phyloP scores from a whole-genome alignment of 306 rosid genomes.

The Senna tora region DNA sequence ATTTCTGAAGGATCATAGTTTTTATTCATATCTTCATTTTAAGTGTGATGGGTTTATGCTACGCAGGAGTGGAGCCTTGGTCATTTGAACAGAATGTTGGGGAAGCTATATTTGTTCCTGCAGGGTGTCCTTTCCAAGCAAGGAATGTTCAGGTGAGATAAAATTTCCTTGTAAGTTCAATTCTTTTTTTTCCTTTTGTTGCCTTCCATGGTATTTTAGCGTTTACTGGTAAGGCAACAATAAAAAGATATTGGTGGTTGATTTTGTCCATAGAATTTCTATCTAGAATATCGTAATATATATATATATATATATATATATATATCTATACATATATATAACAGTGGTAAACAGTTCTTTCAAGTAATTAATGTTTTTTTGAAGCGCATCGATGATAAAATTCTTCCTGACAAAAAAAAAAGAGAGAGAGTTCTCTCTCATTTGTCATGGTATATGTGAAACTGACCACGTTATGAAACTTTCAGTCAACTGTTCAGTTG shows the following conservation, averaged over 20 bases:
- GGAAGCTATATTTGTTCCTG: slow-evolving; percentile 91
- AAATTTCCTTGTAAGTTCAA: slow-evolving; percentile 27
- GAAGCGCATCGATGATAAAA: neutral
- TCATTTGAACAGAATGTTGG: slow-evolving; percentile 90
- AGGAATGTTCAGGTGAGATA: slow-evolving; percentile 77
- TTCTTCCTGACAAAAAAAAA: neutral
- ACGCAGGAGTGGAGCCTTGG: slow-evolving; percentile 92
- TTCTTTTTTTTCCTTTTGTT: slow-evolving; percentile 20
- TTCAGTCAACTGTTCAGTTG: slow-evolving; percentile 91
- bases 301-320: no score
- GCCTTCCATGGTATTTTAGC: slow-evolving; percentile 10
- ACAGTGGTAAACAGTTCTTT: neutral
- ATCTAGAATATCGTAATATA: neutral
- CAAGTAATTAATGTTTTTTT: neutral
- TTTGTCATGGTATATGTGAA: slow-evolving; percentile 20
- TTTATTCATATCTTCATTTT: slow-evolving; percentile 21
- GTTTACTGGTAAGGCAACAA: neutral
- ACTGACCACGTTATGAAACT: slow-evolving; percentile 41
- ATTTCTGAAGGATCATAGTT: slow-evolving; percentile 1
- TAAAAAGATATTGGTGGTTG: neutral
- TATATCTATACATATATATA: neutral
- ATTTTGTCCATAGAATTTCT: neutral
- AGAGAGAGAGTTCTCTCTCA: neutral
- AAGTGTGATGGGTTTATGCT: slow-evolving; percentile 35
- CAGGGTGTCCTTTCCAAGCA: slow-evolving; percentile 97